phyloP scores from a whole-genome alignment of 202 grass and related monocot species.

The Bolboschoenoplectus hybrid region DNA sequence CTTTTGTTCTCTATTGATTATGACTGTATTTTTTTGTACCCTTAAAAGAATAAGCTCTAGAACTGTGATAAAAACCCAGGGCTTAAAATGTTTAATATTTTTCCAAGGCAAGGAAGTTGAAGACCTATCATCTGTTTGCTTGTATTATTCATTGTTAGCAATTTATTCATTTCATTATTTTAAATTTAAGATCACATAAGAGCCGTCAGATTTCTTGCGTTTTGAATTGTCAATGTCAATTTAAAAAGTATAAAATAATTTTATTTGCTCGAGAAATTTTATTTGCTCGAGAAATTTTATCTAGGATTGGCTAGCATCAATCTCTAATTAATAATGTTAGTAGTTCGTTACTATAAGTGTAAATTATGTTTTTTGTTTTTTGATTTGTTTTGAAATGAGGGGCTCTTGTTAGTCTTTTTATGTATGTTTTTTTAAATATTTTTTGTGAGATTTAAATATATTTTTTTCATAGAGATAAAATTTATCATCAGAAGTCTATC shows the following conservation, averaged over 20 bases:
- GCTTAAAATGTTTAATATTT: neutral
- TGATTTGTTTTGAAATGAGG: too few species aligned
- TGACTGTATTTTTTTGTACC: neutral
- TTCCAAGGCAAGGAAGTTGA: neutral
- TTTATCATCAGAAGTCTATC: too few species aligned
- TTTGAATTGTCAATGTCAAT: neutral
- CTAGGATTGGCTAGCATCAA: neutral
- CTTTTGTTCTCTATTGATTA: neutral
- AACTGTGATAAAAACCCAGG: neutral
- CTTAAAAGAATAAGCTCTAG: constrained; percentile 10
- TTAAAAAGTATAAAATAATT: neutral
- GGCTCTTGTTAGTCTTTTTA: too few species aligned
- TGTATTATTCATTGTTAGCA: neutral
- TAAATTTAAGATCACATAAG: neutral
- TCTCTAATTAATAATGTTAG: neutral
- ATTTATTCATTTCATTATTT: neutral
- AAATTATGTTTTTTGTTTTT: too few species aligned
- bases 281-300: neutral
- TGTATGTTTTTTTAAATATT: too few species aligned
- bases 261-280: neutral
- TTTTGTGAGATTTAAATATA: too few species aligned
- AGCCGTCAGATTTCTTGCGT: neutral
- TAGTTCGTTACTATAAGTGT: neutral
- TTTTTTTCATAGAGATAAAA: too few species aligned
- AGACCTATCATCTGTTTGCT: neutral